Base-by-base conservation (phyloP, 495 filamentous ascomycete species). In the Aspergillus baeticus region DNA sequence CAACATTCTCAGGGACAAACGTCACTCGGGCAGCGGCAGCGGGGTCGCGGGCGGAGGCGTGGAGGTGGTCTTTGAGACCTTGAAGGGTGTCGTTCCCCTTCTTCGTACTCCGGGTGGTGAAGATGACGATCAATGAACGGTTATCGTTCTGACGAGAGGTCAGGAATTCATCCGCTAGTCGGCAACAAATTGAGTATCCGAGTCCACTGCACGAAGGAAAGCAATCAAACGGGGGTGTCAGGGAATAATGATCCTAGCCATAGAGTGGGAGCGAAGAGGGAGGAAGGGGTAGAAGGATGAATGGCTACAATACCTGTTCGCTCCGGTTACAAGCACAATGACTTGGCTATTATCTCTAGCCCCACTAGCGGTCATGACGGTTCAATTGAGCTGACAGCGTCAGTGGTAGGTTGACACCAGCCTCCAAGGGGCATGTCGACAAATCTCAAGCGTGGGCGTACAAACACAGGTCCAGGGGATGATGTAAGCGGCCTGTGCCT, bases 121-220 rank as follows among this genome's bases (percentile, higher is more conserved):
- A 75, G 29, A 84, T 69, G 18, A 84, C 65, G 7, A 71, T 75
- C 23, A 82, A 78, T 61, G 82, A 83, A 50, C 87, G 76, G 23
- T 79, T 74, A 21, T 56, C 36, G 39, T 80, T 70, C 21, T 87
- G 81, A 51, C 83, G 84, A 10, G 82, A 82, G 46, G 69, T 70
- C 53, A 96, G 81, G 81, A 96, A 98, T 66, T 96, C 92, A 75
- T 96, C 87, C 57, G 93, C 92, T 15, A 98, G 80, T 55, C 95
- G 92, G 57, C 85, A 82, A 63, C 90, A 90, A 53, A 89, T 94
- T 46, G 88, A 85, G 61, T 91, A 90, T 36, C 94, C 94, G 54
- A 98, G 86, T 44, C 94, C 94, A 70, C 95, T 97, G 69, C 4
- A 48, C 51, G 46, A 17, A 49, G 38, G 37, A 55, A 48, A 50